These are phyloP conservation scores for Echites panduratus DNA, from an alignment of 257 asterid species.

Conservation along the genomic window DNA sequence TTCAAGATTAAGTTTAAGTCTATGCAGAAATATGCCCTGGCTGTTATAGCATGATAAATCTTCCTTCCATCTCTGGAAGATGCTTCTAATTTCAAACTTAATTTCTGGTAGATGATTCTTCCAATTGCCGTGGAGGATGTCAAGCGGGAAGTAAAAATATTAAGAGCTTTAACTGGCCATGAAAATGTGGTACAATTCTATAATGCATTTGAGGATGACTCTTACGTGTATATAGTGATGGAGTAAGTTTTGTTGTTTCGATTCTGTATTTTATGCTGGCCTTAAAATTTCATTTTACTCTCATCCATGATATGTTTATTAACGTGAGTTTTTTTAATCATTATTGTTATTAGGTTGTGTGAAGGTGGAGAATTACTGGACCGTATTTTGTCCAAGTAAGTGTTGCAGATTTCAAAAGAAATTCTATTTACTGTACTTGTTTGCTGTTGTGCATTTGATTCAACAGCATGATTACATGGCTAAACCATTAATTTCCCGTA, in stretches of 20 bases:
- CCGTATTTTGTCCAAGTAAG: slow-evolving; percentile 91
- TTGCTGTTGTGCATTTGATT: slow-evolving; percentile 13
- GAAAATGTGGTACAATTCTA: slow-evolving; percentile 95
- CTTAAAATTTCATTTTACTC: neutral
- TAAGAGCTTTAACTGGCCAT: slow-evolving; percentile 91
- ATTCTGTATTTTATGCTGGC: neutral
- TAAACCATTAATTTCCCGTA: slow-evolving; percentile 21
- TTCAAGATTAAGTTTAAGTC: neutral
- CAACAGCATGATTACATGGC: slow-evolving; percentile 18
- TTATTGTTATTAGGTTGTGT: slow-evolving; percentile 53
- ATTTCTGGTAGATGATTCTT: slow-evolving; percentile 73
- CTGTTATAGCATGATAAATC: neutral
- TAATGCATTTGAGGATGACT: slow-evolving; percentile 86
- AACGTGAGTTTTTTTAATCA: slow-evolving; percentile 9
- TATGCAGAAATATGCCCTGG: neutral
- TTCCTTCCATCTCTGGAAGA: neutral
- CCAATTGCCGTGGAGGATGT: slow-evolving; percentile 99
- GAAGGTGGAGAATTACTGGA: slow-evolving; percentile 98
- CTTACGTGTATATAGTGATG: slow-evolving; percentile 88
- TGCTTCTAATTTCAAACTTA: slow-evolving; percentile 2
- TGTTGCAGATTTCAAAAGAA: neutral
- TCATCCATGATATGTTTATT: slow-evolving; percentile 10
- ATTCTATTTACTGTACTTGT: slow-evolving; percentile 12
- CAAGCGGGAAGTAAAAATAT: slow-evolving; percentile 92
- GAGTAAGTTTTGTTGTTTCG: slow-evolving; percentile 57